Percentiles rank a stretch among this genome's conserved stretches.
These are phyloP conservation scores for Nemania serpens DNA, from an alignment of 2,329 filamentous ascomycete species.

Conservation along the genomic window DNA sequence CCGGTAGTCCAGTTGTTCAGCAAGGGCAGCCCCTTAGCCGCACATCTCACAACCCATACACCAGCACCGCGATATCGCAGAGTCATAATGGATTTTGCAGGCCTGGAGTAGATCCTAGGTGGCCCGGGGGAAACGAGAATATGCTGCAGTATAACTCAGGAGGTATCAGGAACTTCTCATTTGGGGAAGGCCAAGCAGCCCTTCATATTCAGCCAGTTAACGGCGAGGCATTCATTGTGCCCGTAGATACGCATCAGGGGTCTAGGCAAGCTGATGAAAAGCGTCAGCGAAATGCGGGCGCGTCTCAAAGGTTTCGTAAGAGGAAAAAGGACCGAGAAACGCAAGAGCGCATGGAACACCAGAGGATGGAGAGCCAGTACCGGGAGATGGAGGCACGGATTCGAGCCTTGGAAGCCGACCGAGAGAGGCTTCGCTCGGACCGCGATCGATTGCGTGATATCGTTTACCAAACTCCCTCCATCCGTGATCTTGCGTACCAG, in stretches of 20 bases:
- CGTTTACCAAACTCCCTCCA: slow-evolving; percentile 62
- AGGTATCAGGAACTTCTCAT: slow-evolving; percentile 30
- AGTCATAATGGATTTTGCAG: slow-evolving; percentile 30
- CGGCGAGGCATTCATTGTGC: slow-evolving; percentile 59
- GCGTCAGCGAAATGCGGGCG: slow-evolving; percentile 80
- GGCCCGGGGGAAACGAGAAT: slow-evolving; percentile 31
- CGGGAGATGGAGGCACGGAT: slow-evolving; percentile 64
- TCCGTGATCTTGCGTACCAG: slow-evolving; percentile 56
- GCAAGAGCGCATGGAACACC: slow-evolving; percentile 69
- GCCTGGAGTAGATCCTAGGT: slow-evolving; percentile 31
- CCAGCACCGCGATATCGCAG: slow-evolving; percentile 24
- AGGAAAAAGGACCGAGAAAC: slow-evolving; percentile 81
- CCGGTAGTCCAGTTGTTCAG: slow-evolving; percentile 22
- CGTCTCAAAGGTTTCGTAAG: slow-evolving; percentile 80
- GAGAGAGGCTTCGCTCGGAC: slow-evolving; percentile 75
- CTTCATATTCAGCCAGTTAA: slow-evolving; percentile 40
- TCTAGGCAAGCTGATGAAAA: slow-evolving; percentile 86
- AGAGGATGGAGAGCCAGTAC: slow-evolving; percentile 69
- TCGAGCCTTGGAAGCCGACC: slow-evolving; percentile 62
- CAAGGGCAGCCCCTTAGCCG: slow-evolving; percentile 28
- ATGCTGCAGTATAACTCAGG: slow-evolving; percentile 23
- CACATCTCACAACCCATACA: slow-evolving; percentile 27
- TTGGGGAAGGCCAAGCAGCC: slow-evolving; percentile 38
- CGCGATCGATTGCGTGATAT: slow-evolving; percentile 73
- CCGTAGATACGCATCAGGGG: slow-evolving; percentile 79